Conservation (phyloP, 2,329 filamentous ascomycete genomes). For the Emmonsia crescens region DNA sequence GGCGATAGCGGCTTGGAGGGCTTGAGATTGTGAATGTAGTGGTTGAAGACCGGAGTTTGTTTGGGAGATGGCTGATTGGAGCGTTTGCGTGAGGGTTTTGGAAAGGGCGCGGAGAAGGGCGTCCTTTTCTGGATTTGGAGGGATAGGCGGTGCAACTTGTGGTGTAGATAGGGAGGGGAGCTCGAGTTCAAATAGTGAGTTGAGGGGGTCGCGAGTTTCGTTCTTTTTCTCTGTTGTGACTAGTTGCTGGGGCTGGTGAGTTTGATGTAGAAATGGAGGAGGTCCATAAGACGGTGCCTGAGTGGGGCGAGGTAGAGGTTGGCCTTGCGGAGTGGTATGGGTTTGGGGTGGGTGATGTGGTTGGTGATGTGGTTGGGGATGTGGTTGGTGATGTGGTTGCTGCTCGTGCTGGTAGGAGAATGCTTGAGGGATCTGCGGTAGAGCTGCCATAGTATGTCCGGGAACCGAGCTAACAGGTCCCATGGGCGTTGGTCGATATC, state of each 20-base stretch:
- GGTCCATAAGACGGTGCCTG: conserved; percentile 15
- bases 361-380: background rate
- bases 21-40: conserved; percentile 65
- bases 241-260: conserved; percentile 11
- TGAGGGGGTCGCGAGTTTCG: conserved; percentile 47
- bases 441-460: background rate
- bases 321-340: background rate
- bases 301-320: background rate
- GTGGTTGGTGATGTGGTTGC: background rate
- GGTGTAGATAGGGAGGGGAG: conserved; percentile 37
- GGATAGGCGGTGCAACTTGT: conserved; percentile 66
- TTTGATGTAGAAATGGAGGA: conserved; percentile 17
- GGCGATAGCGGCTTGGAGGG: conserved; percentile 59
- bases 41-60: conserved; percentile 65
- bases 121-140: conserved; percentile 93
- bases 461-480: background rate
- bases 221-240: conserved; percentile 21
- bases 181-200: conserved; percentile 51
- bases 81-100: conserved; percentile 55
- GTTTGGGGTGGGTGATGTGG: background rate
- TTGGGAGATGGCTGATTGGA: conserved; percentile 58
- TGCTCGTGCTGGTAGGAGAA: background rate
- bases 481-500: background rate
- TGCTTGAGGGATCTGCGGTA: background rate
- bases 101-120: conserved; percentile 69